These are phyloP conservation scores for Candida broadrunensis DNA, from an alignment of 805 yeast species.

Conservation along the genomic window DNA sequence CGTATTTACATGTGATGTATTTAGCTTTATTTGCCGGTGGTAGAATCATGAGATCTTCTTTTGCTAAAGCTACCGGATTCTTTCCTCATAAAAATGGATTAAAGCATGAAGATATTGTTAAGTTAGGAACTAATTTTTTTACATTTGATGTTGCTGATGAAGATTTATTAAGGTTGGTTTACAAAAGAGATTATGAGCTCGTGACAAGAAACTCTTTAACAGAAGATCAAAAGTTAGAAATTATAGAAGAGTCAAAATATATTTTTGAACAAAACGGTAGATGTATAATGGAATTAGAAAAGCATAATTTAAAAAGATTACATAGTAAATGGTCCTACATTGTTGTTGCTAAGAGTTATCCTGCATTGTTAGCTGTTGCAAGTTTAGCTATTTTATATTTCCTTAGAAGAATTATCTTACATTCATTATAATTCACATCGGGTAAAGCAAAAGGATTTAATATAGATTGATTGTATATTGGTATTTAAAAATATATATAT, in stretches of 20 bases:
- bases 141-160: constrained; percentile 68
- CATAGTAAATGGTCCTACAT: constrained; percentile 54
- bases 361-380: constrained; percentile 32
- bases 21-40: constrained; percentile 88
- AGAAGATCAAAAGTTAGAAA: constrained; percentile 67
- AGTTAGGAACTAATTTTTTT: constrained; percentile 67
- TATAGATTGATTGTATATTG: no score
- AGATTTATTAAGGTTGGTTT: constrained; percentile 57
- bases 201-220: constrained; percentile 68
- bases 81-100: constrained; percentile 73
- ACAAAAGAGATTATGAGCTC: constrained; percentile 75
- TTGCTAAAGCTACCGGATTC: constrained; percentile 64
- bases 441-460: no score
- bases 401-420: constrained; percentile 27
- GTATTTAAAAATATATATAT: background rate
- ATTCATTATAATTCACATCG: constrained; percentile 6
- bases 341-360: constrained; percentile 50
- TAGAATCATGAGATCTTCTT: constrained; percentile 61
- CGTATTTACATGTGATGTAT: constrained; percentile 83
- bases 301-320: constrained; percentile 57
- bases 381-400: constrained; percentile 29
- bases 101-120: constrained; percentile 59
- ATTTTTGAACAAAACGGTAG: constrained; percentile 62
- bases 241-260: constrained; percentile 64
- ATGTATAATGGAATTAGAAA: constrained; percentile 65